Conservation (phyloP, 148 eudicot species). For the Mesembryanthemum crystallinum region DNA sequence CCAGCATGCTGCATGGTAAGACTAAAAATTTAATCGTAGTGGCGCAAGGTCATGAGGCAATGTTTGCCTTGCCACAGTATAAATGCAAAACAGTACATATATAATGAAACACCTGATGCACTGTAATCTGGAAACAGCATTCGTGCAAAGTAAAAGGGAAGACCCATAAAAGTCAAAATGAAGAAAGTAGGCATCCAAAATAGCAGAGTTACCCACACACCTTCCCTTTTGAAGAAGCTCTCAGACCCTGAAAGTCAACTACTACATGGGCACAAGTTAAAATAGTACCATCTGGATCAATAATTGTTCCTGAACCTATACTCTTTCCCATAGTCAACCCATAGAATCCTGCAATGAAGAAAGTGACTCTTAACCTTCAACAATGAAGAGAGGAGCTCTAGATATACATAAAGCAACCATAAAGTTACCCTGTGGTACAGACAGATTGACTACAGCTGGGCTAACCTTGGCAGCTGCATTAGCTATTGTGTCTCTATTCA, state of each 20-base stretch:
- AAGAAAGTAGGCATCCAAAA: background rate
- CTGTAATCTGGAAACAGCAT: background rate
- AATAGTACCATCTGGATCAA: slow-evolving; percentile 64
- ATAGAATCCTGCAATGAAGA: slow-evolving; percentile 46
- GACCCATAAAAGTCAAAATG: background rate
- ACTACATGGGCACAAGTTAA: slow-evolving; percentile 71
- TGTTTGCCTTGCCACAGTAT: no score
- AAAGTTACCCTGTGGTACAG: slow-evolving; percentile 63
- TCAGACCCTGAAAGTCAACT: slow-evolving; percentile 60
- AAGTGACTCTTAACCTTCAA: slow-evolving; percentile 1
- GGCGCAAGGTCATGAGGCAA: no score
- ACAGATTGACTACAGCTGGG: slow-evolving; percentile 87
- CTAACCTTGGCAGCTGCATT: slow-evolving; percentile 90
- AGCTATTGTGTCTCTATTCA: slow-evolving; percentile 71
- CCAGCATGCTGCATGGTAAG: background rate
- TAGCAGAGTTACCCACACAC: slow-evolving; percentile 33
- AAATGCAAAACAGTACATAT: no score
- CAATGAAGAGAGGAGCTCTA: background rate
- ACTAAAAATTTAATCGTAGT: background rate
- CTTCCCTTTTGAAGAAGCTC: slow-evolving; percentile 65
- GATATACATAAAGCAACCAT: slow-evolving; percentile 9
- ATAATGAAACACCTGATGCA: background rate
- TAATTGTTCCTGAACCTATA: slow-evolving; percentile 70
- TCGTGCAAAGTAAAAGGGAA: background rate
- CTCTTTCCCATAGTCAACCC: slow-evolving; percentile 71